Conservation (phyloP, 345 rosid genomes). For the Populus ilicifolia region DNA sequence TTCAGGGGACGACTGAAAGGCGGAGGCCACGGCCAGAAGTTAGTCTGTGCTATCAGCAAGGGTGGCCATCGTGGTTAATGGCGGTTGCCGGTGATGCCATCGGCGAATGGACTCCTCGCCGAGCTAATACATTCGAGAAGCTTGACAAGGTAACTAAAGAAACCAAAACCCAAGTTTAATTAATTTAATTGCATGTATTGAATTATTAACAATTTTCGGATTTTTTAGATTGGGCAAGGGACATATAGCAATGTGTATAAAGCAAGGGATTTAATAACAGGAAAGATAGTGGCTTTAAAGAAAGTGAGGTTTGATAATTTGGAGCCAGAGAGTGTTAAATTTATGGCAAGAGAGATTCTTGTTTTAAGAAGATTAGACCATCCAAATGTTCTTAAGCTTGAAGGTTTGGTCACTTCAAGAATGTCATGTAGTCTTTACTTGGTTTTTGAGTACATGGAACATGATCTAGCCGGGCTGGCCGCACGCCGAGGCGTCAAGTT, state of each 20-base stretch:
- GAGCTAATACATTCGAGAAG: constrained; percentile 75
- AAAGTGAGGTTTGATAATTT: constrained; percentile 90
- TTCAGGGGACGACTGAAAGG: constrained; percentile 28
- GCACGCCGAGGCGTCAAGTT: constrained; percentile 71
- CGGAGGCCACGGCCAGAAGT: constrained; percentile 24
- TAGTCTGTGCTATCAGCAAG: constrained; percentile 35
- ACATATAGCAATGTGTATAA: constrained; percentile 94
- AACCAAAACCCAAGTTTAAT: not conserved
- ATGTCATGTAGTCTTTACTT: constrained; percentile 85
- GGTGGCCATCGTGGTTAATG: constrained; percentile 85
- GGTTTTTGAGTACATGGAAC: constrained; percentile 92
- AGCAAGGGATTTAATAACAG: constrained; percentile 72
- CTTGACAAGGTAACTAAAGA: constrained; percentile 61
- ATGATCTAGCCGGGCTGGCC: constrained; percentile 84
- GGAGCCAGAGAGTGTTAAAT: constrained; percentile 86
- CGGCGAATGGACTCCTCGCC: constrained; percentile 71
- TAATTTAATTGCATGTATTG: not conserved
- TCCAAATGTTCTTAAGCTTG: constrained; percentile 82
- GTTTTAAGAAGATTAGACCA: constrained; percentile 66
- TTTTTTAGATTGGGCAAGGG: constrained; percentile 81
- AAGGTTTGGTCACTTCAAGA: constrained; percentile 86
- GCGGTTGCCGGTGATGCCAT: constrained; percentile 74
- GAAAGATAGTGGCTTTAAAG: constrained; percentile 89
- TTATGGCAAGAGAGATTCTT: constrained; percentile 96
- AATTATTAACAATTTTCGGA: not conserved